Evolutionary conservation across 2,329 filamentous ascomycete species (phyloP).

Genomic region (Plectosphaerella sp.): DNA sequence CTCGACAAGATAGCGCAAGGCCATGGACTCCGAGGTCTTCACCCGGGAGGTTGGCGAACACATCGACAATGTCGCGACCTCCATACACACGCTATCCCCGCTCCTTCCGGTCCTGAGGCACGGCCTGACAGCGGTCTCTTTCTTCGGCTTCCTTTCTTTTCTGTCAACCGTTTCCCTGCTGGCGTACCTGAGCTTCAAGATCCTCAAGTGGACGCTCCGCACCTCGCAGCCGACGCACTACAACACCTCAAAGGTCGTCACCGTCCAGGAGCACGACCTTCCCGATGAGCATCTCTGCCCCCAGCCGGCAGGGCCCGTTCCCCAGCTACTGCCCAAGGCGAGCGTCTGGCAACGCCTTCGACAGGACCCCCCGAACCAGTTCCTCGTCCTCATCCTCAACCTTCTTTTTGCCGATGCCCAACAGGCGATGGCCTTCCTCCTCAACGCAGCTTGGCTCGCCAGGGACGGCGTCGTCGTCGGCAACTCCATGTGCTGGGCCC

Average conservation of each 20-base stretch:
- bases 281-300: slow-evolving; percentile 17
- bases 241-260: slow-evolving; percentile 26
- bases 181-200: slow-evolving; percentile 27
- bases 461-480: slow-evolving; percentile 49
- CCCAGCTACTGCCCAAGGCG: slow-evolving; percentile 1
- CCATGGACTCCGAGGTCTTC: neutral
- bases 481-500: slow-evolving; percentile 51
- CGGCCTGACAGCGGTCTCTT: slow-evolving; percentile 30
- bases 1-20: neutral
- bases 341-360: slow-evolving; percentile 15
- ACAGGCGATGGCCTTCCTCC: slow-evolving; percentile 59
- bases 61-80: slow-evolving; percentile 20
- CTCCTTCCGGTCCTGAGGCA: slow-evolving; percentile 26
- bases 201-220: slow-evolving; percentile 26
- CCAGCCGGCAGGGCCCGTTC: slow-evolving; percentile 10
- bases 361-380: slow-evolving; percentile 53
- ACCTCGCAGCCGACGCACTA: slow-evolving; percentile 19
- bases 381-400: slow-evolving; percentile 66
- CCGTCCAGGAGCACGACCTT: slow-evolving; percentile 13
- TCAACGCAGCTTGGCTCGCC: slow-evolving; percentile 56
- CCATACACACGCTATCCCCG: slow-evolving; percentile 24
- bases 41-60: neutral
- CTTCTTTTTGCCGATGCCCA: slow-evolving; percentile 64
- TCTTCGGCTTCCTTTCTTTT: slow-evolving; percentile 31
- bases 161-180: slow-evolving; percentile 25